These are phyloP conservation scores for Aspergillus candidus DNA, from an alignment of 2,329 filamentous ascomycete genomes.

Conservation along the genomic window DNA sequence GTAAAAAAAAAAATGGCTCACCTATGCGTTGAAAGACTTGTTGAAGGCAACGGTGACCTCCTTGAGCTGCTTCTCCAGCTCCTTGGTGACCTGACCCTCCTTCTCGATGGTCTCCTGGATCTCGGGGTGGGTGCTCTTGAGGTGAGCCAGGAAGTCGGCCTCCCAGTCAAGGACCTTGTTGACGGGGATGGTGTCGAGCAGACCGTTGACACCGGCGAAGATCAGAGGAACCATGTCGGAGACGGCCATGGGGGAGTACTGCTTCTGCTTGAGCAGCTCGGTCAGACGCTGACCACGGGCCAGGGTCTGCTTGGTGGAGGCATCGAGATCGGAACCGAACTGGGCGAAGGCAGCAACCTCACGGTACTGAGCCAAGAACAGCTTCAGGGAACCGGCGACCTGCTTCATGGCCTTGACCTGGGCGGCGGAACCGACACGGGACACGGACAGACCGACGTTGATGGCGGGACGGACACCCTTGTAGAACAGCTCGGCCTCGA, in stretches of 20 bases:
- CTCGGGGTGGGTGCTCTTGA: slow-evolving; percentile 84
- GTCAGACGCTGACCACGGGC: slow-evolving; percentile 97
- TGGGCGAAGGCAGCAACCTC: slow-evolving; percentile 99
- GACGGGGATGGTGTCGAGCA: slow-evolving; percentile 83
- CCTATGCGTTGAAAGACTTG: slow-evolving; percentile 70
- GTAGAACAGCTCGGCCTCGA: slow-evolving; percentile 99
- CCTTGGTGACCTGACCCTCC: slow-evolving; percentile 95
- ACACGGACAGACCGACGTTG: slow-evolving; percentile 99
- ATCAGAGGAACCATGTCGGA: slow-evolving; percentile 99
- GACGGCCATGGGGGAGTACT: slow-evolving; percentile 97
- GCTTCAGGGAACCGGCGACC: slow-evolving; percentile 98
- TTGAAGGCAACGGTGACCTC: slow-evolving; percentile 74
- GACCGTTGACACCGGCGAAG: slow-evolving; percentile 98
- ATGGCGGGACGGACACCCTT: slow-evolving; percentile 99
- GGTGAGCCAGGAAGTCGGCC: slow-evolving; percentile 84
- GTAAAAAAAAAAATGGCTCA: slow-evolving; percentile 18
- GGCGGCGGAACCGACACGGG: slow-evolving; percentile 98
- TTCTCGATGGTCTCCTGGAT: slow-evolving; percentile 83
- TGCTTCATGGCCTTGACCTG: slow-evolving; percentile 99
- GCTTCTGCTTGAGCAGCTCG: slow-evolving; percentile 99
- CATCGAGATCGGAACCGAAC: slow-evolving; percentile 99
- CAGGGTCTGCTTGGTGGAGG: slow-evolving; percentile 97
- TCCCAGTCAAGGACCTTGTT: slow-evolving; percentile 90
- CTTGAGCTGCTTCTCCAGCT: slow-evolving; percentile 60
- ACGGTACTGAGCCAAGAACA: slow-evolving; percentile 99